A percentile compares a stretch with the other conserved stretches of the same genome.
Evolutionary conservation across 495 filamentous ascomycete species (phyloP).

Genomic region (Corynascus novoguineensis): DNA sequence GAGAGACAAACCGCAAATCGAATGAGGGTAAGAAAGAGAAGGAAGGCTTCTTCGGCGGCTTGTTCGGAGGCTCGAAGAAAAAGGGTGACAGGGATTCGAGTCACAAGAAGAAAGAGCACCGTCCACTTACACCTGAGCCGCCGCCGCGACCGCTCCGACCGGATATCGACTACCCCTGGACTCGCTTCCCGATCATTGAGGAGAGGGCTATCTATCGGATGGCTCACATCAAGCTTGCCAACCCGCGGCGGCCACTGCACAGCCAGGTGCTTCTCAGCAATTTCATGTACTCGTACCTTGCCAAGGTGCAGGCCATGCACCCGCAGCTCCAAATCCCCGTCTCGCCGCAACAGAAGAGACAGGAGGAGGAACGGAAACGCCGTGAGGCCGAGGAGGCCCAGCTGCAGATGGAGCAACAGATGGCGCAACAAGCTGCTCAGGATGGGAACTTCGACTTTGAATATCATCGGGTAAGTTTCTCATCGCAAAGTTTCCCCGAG

Average conservation of each 20-base stretch:
- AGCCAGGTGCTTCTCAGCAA: constrained; percentile 97
- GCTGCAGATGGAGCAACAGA: constrained; percentile 44
- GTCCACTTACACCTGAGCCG: constrained; percentile 76
- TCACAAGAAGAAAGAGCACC: constrained; percentile 67
- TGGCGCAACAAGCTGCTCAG: constrained; percentile 39
- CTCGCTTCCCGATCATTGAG: constrained; percentile 89
- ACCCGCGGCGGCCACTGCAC: constrained; percentile 84
- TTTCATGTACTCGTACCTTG: constrained; percentile 99
- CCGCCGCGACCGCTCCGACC: constrained; percentile 64
- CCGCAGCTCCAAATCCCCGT: constrained; percentile 78
- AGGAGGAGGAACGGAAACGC: constrained; percentile 57
- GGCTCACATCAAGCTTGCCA: constrained; percentile 98
- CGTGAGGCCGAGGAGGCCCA: constrained; percentile 55
- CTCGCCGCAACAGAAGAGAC: constrained; percentile 57
- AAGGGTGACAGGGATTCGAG: constrained; percentile 59
- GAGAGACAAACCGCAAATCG: constrained; percentile 68
- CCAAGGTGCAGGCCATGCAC: constrained; percentile 98
- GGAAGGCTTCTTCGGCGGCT: constrained; percentile 72
- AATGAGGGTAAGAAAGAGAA: constrained; percentile 86
- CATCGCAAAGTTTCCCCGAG: too few species aligned
- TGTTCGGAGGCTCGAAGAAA: constrained; percentile 82
- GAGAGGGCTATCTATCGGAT: constrained; percentile 97
- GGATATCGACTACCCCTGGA: constrained; percentile 93
- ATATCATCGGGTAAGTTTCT: constrained; percentile 46
- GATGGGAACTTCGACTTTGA: constrained; percentile 43